Conservation (phyloP, 2,329 filamentous ascomycete genomes). For the Juglanconis oblonga region DNA sequence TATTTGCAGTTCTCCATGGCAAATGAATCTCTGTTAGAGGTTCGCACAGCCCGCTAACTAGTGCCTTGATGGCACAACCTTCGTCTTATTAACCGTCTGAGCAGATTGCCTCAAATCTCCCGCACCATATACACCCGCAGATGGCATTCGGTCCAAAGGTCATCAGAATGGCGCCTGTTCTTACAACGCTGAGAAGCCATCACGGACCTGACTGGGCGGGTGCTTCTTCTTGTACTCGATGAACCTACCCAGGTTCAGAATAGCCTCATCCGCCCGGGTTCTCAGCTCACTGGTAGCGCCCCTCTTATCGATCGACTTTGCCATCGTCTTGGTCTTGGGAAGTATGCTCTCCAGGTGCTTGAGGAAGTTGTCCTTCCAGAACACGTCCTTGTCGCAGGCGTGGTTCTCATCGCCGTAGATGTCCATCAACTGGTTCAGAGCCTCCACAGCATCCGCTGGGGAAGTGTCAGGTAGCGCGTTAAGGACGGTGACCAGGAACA, state of each 20-base stretch:
- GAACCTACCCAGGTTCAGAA: conserved; percentile 60
- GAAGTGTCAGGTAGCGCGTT: conserved; percentile 49
- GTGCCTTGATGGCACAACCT: conserved; percentile 10
- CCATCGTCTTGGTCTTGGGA: conserved; percentile 53
- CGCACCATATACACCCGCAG: not conserved
- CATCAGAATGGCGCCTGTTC: not conserved
- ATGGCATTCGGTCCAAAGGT: not conserved
- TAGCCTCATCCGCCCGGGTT: conserved; percentile 56
- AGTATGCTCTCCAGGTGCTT: conserved; percentile 53
- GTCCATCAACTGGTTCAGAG: conserved; percentile 65
- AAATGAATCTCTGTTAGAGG: conserved; percentile 11
- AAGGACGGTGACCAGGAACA: conserved; percentile 58
- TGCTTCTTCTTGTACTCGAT: conserved; percentile 64
- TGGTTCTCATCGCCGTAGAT: conserved; percentile 62
- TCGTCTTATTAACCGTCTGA: conserved; percentile 9
- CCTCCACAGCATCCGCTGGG: conserved; percentile 59
- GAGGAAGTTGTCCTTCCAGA: conserved; percentile 61
- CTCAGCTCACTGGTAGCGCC: conserved; percentile 51
- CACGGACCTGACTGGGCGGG: conserved; percentile 27
- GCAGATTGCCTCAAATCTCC: not conserved
- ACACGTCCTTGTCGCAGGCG: conserved; percentile 59
- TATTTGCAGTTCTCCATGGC: not conserved
- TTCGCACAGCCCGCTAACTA: conserved; percentile 5
- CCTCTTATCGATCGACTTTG: conserved; percentile 61
- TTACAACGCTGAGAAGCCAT: not conserved